These are phyloP conservation scores for Aspergillus bombycis DNA, from an alignment of 2,329 filamentous ascomycete species.

Conservation along the genomic window DNA sequence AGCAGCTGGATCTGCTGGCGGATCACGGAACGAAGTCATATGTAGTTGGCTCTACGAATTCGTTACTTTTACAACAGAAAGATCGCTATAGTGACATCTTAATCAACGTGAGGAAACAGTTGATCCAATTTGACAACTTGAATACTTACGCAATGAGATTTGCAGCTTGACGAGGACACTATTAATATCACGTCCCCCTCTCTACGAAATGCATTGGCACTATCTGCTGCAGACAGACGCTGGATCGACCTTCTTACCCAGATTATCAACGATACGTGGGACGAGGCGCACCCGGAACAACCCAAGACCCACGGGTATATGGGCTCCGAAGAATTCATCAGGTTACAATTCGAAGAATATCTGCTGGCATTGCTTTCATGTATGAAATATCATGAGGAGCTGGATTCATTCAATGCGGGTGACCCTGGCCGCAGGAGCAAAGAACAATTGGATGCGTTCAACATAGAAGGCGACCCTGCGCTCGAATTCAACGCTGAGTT, in stretches of 20 bases:
- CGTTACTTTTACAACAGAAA: constrained; percentile 86
- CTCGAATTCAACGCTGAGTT: constrained; percentile 83
- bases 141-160: neutral
- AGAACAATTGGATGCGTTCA: constrained; percentile 57
- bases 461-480: constrained; percentile 81
- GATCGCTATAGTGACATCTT: constrained; percentile 96
- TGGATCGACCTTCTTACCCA: constrained; percentile 98
- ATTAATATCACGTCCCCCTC: constrained; percentile 83
- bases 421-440: constrained; percentile 45
- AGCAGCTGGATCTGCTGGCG: constrained; percentile 91
- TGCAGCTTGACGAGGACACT: constrained; percentile 76
- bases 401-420: constrained; percentile 52
- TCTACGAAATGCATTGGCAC: constrained; percentile 71
- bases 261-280: constrained; percentile 94
- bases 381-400: constrained; percentile 83
- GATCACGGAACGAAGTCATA: constrained; percentile 96
- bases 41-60: constrained; percentile 96
- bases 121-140: neutral
- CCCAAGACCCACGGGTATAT: constrained; percentile 96
- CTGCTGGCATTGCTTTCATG: constrained; percentile 84
- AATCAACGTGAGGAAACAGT: constrained; percentile 65
- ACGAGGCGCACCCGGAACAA: constrained; percentile 81
- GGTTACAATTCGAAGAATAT: constrained; percentile 96
- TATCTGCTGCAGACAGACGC: constrained; percentile 84
- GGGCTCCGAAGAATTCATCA: constrained; percentile 95